Evolutionary conservation across 1,139 yeast species (phyloP).

Genomic region (Kurtzmaniella quercitrusa): DNA sequence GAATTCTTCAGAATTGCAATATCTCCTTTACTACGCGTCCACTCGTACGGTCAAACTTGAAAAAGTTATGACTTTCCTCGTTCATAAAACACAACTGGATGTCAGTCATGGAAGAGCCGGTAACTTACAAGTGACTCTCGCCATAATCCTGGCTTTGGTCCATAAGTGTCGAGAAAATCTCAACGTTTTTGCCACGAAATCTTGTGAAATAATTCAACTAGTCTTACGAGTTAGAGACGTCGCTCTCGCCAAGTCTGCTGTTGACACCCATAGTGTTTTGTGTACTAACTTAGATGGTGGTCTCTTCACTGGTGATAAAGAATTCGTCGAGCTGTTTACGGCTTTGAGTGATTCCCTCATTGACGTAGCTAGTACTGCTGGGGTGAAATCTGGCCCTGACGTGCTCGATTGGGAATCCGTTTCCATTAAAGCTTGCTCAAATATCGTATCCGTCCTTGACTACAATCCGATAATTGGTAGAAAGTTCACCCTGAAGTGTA

Average conservation of each 20-base stretch:
- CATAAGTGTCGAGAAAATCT: constrained; percentile 77
- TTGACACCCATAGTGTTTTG: constrained; percentile 52
- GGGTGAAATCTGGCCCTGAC: constrained; percentile 27
- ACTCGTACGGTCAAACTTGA: constrained; percentile 84
- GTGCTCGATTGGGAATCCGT: constrained; percentile 47
- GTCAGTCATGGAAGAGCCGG: constrained; percentile 63
- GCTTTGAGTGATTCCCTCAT: constrained; percentile 37
- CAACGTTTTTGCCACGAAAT: constrained; percentile 71
- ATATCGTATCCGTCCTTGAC: constrained; percentile 42
- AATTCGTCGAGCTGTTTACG: constrained; percentile 51
- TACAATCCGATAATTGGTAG: constrained; percentile 35
- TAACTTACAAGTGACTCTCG: constrained; percentile 77
- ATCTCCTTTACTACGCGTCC: constrained; percentile 86
- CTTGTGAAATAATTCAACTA: constrained; percentile 44
- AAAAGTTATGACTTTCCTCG: constrained; percentile 72
- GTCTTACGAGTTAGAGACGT: constrained; percentile 52
- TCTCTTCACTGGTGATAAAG: constrained; percentile 68
- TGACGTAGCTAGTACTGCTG: constrained; percentile 1
- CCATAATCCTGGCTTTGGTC: constrained; percentile 65
- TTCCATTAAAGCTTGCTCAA: constrained; percentile 41
- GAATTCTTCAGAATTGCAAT: constrained; percentile 85
- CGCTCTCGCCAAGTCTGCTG: constrained; percentile 49
- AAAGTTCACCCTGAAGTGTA: constrained; percentile 32
- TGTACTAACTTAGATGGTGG: constrained; percentile 65
- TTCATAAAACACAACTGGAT: constrained; percentile 62